phyloP scores from a whole-genome alignment of 768 basidiomycete species.

The Lentinula sp. region DNA sequence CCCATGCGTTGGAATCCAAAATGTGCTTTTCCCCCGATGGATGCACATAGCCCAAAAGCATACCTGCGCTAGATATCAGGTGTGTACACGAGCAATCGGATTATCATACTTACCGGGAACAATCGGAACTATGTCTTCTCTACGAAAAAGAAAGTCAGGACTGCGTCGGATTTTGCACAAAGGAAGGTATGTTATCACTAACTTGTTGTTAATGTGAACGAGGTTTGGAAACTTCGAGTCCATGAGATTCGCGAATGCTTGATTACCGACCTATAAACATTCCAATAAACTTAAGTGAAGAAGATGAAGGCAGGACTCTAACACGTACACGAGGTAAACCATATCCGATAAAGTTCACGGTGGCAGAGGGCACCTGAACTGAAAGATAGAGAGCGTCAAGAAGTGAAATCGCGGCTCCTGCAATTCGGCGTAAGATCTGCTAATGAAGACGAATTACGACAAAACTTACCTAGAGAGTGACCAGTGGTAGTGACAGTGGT shows the following conservation, averaged over 20 bases:
- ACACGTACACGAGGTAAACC: conserved; percentile 34
- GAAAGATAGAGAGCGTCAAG: conserved; percentile 49
- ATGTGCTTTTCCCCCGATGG: conserved; percentile 29
- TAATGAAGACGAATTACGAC: no score
- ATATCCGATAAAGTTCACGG: conserved; percentile 32
- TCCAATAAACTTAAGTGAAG: conserved; percentile 17
- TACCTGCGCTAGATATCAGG: conserved; percentile 13
- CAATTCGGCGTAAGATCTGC: no score
- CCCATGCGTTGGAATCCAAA: conserved; percentile 36
- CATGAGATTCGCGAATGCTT: conserved; percentile 53
- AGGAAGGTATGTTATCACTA: background rate
- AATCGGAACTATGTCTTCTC: conserved; percentile 23
- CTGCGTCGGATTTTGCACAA: background rate
- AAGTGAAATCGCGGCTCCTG: conserved; percentile 35
- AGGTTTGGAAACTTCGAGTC: conserved; percentile 31
- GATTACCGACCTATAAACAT: conserved; percentile 39
- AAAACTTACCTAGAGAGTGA: conserved; percentile 28
- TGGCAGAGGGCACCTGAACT: conserved; percentile 35
- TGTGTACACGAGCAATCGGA: conserved; percentile 4
- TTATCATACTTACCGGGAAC: conserved; percentile 23
- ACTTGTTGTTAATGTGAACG: conserved; percentile 54
- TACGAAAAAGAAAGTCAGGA: background rate
- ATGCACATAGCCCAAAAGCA: conserved; percentile 39
- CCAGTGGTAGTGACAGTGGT: conserved; percentile 24
- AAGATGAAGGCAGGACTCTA: background rate